These are phyloP conservation scores for Podochytrium sp. DNA, from an alignment of 192 early-diverging fungal genomes.

Conservation along the genomic window DNA sequence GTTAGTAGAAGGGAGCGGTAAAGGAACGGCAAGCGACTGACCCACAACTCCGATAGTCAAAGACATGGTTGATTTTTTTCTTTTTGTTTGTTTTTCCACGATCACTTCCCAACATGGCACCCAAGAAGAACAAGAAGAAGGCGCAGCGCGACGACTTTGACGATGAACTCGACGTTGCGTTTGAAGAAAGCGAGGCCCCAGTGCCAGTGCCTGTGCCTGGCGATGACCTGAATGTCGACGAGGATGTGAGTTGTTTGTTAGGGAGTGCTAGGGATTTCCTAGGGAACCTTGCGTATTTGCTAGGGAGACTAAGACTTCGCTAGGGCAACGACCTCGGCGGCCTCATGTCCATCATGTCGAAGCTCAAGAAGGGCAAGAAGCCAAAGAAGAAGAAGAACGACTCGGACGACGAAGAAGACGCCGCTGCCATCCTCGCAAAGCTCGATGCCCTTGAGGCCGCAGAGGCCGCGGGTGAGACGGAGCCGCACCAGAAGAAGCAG, in stretches of 20 bases:
- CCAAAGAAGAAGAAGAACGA: conserved; percentile 45
- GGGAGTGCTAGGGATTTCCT: not conserved
- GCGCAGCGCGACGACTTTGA: conserved; percentile 44
- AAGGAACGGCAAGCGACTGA: too few relatives aligned
- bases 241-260: conserved; percentile 34
- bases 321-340: conserved; percentile 74
- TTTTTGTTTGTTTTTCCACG: not conserved
- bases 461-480: conserved; percentile 63
- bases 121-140: conserved; percentile 29
- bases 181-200: conserved; percentile 36
- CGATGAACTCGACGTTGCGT: conserved; percentile 45
- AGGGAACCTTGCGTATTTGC: not conserved
- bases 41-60: too few relatives aligned
- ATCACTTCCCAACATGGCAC: conserved; percentile 11
- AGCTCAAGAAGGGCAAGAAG: conserved; percentile 48
- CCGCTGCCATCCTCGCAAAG: conserved; percentile 44
- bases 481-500: conserved; percentile 14
- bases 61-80: conserved; percentile 3
- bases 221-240: conserved; percentile 49
- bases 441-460: conserved; percentile 49
- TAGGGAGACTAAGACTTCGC: not conserved
- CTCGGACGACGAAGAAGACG: conserved; percentile 50
- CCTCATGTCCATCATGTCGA: conserved; percentile 62
- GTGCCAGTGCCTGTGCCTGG: conserved; percentile 26
- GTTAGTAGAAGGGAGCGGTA: too few relatives aligned